A percentile compares a stretch with the other conserved stretches of the same genome.
Evolutionary conservation across 2,329 filamentous ascomycete species (phyloP).

Genomic region (Fusarium liriodendri): DNA sequence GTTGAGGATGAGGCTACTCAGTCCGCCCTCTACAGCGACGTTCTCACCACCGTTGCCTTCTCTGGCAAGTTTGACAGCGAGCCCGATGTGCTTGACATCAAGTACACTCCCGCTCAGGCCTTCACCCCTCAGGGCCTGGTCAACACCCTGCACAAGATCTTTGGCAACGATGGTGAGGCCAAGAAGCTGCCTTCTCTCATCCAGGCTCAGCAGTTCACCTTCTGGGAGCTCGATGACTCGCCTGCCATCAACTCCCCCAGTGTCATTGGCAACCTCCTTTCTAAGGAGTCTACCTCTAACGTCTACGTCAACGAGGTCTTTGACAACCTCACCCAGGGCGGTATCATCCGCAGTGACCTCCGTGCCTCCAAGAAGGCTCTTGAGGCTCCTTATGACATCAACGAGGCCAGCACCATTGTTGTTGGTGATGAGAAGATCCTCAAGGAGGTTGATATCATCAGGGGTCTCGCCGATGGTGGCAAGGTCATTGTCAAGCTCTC

Average conservation of each 20-base stretch:
- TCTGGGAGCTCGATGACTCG: constrained; percentile 91
- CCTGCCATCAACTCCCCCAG: constrained; percentile 72
- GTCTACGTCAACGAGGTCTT: constrained; percentile 71
- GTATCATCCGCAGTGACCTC: constrained; percentile 85
- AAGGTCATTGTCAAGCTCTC: constrained; percentile 81
- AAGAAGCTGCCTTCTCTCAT: constrained; percentile 57
- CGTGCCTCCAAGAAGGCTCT: constrained; percentile 85
- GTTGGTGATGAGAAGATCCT: constrained; percentile 85
- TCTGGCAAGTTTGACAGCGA: constrained; percentile 72
- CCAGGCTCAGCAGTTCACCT: constrained; percentile 84
- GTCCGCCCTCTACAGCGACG: constrained; percentile 92
- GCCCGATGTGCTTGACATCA: constrained; percentile 82
- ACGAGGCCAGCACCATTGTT: constrained; percentile 81
- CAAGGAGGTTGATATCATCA: constrained; percentile 79
- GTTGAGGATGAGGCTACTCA: constrained; percentile 81
- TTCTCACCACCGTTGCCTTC: constrained; percentile 86
- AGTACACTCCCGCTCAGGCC: constrained; percentile 79
- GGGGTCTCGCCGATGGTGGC: constrained; percentile 75
- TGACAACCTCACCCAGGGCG: constrained; percentile 78
- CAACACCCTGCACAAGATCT: constrained; percentile 61
- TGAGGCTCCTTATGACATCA: constrained; percentile 85
- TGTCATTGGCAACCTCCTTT: constrained; percentile 69
- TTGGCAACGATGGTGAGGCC: constrained; percentile 65
- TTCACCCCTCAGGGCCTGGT: constrained; percentile 67
- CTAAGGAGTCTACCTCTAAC: constrained; percentile 76